Evolutionary conservation across 2,329 filamentous ascomycete species (phyloP).

Genomic region (Diaporthe nobilis): DNA sequence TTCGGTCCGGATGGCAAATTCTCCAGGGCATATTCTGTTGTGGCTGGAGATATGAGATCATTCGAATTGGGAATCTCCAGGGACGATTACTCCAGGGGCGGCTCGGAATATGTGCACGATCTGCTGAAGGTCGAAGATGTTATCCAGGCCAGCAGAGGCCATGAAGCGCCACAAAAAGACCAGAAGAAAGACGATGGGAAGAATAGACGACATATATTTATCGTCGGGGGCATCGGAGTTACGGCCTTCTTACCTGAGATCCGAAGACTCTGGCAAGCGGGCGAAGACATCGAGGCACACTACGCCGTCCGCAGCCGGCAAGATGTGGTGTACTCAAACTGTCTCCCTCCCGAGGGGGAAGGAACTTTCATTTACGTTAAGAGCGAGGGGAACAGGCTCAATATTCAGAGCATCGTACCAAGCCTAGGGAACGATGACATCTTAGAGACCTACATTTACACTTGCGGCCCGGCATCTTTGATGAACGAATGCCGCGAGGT

Average conservation of each 20-base stretch:
- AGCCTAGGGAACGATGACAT: neutral
- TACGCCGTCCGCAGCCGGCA: slow-evolving; percentile 1
- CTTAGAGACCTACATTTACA: neutral
- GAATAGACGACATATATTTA: neutral
- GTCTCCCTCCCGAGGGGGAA: neutral
- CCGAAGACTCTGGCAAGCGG: neutral
- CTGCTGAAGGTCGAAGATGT: neutral
- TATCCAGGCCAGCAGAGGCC: slow-evolving; percentile 1
- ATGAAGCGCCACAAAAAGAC: neutral
- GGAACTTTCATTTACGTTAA: neutral
- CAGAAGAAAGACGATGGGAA: neutral
- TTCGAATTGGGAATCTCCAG: neutral
- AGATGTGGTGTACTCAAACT: neutral
- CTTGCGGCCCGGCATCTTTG: neutral
- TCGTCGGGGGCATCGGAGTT: neutral
- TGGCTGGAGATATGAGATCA: neutral
- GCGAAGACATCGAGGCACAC: neutral
- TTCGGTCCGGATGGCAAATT: slow-evolving; percentile 1
- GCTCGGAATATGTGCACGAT: neutral
- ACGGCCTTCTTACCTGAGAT: slow-evolving; percentile 4
- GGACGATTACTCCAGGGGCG: slow-evolving; percentile 4
- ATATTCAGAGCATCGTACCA: neutral
- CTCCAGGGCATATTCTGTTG: neutral
- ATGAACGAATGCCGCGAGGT: slow-evolving; percentile 3
- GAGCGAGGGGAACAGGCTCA: neutral